Conservation (phyloP, 1,284 basidiomycete genomes). For the Spongispora temasekensis region DNA sequence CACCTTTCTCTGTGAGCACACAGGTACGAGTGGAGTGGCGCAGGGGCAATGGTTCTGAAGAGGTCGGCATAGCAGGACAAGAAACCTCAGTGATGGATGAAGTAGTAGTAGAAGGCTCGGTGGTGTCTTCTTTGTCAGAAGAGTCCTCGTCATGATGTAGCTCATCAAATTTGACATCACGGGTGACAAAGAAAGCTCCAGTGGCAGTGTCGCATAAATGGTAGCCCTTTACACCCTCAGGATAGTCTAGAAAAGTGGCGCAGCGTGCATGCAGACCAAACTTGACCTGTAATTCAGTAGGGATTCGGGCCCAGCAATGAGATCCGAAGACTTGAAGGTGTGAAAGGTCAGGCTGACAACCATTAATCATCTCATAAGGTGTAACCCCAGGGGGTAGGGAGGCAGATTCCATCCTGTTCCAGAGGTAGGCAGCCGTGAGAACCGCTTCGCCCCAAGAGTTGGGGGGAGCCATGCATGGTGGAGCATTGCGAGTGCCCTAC, state of each 20-base stretch:
- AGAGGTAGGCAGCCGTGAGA: background rate
- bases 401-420: background rate
- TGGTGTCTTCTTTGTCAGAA: background rate
- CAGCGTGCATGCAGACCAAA: background rate
- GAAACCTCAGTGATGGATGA: background rate
- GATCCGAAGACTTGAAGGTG: background rate
- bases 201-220: background rate
- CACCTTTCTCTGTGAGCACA: background rate
- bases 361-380: background rate
- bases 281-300: background rate
- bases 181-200: background rate
- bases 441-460: background rate
- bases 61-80: background rate
- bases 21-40: background rate
- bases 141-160: background rate
- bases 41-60: background rate
- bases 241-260: background rate
- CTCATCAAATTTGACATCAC: background rate
- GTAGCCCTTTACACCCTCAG: background rate
- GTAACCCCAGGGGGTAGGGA: background rate
- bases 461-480: background rate
- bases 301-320: slow-evolving; percentile 1
- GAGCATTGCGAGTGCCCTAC: background rate
- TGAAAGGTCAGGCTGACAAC: background rate
- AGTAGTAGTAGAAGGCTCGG: background rate